Evolutionary conservation across 1,139 yeast species (phyloP).

Genomic region (Kodamaea suecica): DNA sequence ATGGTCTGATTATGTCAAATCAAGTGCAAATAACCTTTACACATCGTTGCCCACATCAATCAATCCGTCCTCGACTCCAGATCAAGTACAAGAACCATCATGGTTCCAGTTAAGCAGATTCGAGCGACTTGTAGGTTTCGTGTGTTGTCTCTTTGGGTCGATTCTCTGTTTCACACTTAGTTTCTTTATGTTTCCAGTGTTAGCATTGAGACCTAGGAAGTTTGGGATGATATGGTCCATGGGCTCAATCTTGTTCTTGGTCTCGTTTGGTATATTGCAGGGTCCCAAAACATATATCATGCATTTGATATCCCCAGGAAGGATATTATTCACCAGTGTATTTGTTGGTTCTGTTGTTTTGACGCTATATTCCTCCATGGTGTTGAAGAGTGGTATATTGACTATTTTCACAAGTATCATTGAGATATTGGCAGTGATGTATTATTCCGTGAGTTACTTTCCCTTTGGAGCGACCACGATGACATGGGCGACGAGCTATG

Average conservation of each 20-base stretch:
- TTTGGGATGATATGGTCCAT: constrained; percentile 90
- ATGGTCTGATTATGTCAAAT: constrained; percentile 46
- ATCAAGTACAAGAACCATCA: constrained; percentile 42
- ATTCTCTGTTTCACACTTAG: constrained; percentile 77
- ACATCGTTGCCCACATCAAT: constrained; percentile 36
- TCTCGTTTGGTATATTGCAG: constrained; percentile 87
- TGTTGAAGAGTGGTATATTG: constrained; percentile 65
- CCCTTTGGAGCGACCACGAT: constrained; percentile 93
- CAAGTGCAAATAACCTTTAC: constrained; percentile 43
- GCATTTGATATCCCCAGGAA: constrained; percentile 71
- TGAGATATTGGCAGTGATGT: constrained; percentile 80
- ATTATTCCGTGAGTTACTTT: constrained; percentile 88
- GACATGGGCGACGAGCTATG: constrained; percentile 75
- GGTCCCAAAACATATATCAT: constrained; percentile 79
- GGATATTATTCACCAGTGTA: constrained; percentile 76
- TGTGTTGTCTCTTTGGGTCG: constrained; percentile 73
- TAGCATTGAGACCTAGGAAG: constrained; percentile 86
- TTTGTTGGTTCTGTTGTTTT: constrained; percentile 72
- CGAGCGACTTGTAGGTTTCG: constrained; percentile 77
- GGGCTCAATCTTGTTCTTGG: constrained; percentile 81
- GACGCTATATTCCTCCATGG: constrained; percentile 57
- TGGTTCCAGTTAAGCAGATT: constrained; percentile 68
- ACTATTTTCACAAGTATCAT: constrained; percentile 73
- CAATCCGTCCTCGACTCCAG: constrained; percentile 18
- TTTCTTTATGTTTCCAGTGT: constrained; percentile 80